These are phyloP conservation scores for Yamadazyma takamatsuzukensis DNA, from an alignment of 805 yeast genomes.

Conservation along the genomic window DNA sequence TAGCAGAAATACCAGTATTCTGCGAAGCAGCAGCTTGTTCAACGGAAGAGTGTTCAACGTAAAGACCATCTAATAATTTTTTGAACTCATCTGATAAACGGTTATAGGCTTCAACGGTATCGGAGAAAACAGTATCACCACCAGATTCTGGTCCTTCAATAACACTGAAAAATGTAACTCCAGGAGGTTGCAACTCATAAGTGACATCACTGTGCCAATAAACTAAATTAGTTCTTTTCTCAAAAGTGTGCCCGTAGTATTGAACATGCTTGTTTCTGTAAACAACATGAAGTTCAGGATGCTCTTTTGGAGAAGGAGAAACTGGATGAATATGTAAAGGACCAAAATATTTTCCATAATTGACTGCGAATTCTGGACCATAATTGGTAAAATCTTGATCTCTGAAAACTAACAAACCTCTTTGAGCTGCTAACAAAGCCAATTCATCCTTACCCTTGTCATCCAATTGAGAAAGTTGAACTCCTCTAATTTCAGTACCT, in stretches of 20 bases:
- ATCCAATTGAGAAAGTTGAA: conserved; percentile 53
- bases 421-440: conserved; percentile 61
- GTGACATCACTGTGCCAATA: conserved; percentile 37
- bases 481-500: conserved; percentile 62
- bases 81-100: conserved; percentile 36
- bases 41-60: conserved; percentile 34
- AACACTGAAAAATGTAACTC: conserved; percentile 33
- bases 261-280: conserved; percentile 19
- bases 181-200: conserved; percentile 41
- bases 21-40: conserved; percentile 30
- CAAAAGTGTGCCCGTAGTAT: conserved; percentile 11
- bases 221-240: conserved; percentile 23
- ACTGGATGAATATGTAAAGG: conserved; percentile 46
- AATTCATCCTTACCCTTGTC: conserved; percentile 61
- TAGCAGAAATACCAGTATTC: conserved; percentile 25
- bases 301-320: conserved; percentile 31
- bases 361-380: conserved; percentile 29
- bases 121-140: conserved; percentile 39
- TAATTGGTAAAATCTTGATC: conserved; percentile 55
- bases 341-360: conserved; percentile 33
- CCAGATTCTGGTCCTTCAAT: conserved; percentile 37
- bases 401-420: conserved; percentile 65
- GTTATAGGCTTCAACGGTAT: conserved; percentile 37
- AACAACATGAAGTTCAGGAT: conserved; percentile 28
- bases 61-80: conserved; percentile 30